phyloP scores from a whole-genome alignment of 2,329 filamentous ascomycete species.

The Ophiostoma populinum region DNA sequence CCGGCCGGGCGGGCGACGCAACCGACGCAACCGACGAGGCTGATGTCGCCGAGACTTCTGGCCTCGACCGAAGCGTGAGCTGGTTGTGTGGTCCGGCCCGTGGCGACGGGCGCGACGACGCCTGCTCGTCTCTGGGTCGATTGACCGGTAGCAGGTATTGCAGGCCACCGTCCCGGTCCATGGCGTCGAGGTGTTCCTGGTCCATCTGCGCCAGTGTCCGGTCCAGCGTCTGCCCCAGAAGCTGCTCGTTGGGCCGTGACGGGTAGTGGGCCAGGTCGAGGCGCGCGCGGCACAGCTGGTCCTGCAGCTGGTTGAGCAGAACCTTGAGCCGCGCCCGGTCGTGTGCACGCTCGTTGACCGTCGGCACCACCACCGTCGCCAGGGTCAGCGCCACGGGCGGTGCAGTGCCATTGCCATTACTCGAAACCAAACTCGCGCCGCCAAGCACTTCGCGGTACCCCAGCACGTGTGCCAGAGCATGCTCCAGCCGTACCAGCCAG shows the following conservation, averaged over 20 bases:
- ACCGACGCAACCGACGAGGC: no score
- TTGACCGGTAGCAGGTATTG: no score
- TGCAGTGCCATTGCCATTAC: no score
- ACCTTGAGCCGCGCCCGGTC: constrained; percentile 4
- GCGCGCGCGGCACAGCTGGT: constrained; percentile 5
- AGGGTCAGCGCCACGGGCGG: not conserved
- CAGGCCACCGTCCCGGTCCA: no score
- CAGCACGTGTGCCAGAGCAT: constrained; percentile 7
- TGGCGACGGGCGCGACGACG: no score
- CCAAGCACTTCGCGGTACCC: constrained; percentile 7
- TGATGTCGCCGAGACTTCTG: no score
- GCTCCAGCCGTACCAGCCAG: constrained; percentile 9
- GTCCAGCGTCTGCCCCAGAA: not conserved
- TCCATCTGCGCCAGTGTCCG: no score
- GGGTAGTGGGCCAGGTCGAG: not conserved
- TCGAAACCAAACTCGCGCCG: not conserved
- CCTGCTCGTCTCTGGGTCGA: no score
- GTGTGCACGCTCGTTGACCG: not conserved
- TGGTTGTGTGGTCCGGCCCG: no score
- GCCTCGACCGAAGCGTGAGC: no score
- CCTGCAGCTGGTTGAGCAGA: constrained; percentile 7
- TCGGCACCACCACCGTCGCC: not conserved
- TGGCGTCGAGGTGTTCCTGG: no score
- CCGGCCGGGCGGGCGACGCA: no score
- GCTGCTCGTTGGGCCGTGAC: not conserved